phyloP scores from a whole-genome alignment of 306 rosid species.

The Alnus glutinosa region DNA sequence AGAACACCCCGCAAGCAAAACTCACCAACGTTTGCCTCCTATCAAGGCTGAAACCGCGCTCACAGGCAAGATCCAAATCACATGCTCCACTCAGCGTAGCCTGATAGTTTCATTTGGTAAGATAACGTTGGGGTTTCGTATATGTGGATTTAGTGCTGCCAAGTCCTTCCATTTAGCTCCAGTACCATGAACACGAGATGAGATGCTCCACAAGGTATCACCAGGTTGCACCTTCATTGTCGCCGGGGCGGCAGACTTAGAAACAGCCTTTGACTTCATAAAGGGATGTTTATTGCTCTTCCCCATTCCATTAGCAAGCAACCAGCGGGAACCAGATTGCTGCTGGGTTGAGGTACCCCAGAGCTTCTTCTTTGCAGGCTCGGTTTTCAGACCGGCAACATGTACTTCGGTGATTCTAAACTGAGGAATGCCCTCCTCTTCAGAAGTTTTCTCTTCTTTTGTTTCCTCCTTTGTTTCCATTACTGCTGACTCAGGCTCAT shows the following conservation, averaged over 20 bases:
- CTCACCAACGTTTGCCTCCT: conserved; percentile 1
- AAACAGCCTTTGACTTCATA: conserved; percentile 52
- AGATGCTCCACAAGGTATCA: conserved; percentile 83
- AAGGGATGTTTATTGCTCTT: conserved; percentile 59
- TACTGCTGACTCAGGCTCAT: conserved; percentile 38
- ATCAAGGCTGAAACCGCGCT: too few species aligned
- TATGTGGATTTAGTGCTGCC: conserved; percentile 58
- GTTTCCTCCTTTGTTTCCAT: conserved; percentile 43
- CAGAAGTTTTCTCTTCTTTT: conserved; percentile 40
- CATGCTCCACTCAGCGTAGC: conserved; percentile 38
- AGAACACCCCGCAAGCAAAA: conserved; percentile 17
- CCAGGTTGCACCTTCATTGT: conserved; percentile 65
- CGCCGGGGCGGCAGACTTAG: conserved; percentile 40
- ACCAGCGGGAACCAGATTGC: conserved; percentile 88
- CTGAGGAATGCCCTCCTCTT: conserved; percentile 65
- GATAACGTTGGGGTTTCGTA: conserved; percentile 71
- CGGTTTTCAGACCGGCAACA: conserved; percentile 68
- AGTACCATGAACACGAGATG: conserved; percentile 61
- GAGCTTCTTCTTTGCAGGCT: conserved; percentile 53
- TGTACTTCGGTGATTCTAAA: conserved; percentile 77
- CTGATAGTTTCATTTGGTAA: conserved; percentile 54
- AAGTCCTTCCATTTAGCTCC: conserved; percentile 69
- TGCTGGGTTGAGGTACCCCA: conserved; percentile 63
- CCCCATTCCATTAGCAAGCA: conserved; percentile 90
- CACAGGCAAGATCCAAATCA: not conserved